These are phyloP conservation scores for Aphanomyces astaci DNA, from an alignment of 352 stramenopile species.

Conservation along the genomic window DNA sequence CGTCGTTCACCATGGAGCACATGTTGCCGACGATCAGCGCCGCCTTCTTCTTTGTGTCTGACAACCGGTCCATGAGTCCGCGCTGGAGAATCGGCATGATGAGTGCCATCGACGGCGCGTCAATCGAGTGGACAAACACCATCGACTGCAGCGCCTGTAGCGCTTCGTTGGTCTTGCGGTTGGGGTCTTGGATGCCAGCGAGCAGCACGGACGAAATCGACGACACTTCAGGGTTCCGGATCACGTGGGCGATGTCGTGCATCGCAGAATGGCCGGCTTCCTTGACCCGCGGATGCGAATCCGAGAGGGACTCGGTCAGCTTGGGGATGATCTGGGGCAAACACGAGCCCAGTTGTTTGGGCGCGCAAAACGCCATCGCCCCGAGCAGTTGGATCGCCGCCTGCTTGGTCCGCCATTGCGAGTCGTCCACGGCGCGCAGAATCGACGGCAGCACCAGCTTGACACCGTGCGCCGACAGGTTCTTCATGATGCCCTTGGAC, in stretches of 20 bases:
- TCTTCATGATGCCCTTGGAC: constrained; percentile 96
- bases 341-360: constrained; percentile 96
- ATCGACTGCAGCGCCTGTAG: constrained; percentile 97
- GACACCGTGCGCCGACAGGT: constrained; percentile 97
- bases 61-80: constrained; percentile 94
- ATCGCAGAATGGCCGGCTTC: constrained; percentile 93
- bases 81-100: constrained; percentile 98
- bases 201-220: constrained; percentile 91
- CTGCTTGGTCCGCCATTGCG: constrained; percentile 97
- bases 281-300: constrained; percentile 98
- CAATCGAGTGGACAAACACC: constrained; percentile 99
- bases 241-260: constrained; percentile 96
- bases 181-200: constrained; percentile 93
- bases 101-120: constrained; percentile 98
- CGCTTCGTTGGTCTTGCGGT: constrained; percentile 85
- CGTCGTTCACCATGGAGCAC: constrained; percentile 97
- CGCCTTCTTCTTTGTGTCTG: constrained; percentile 97
- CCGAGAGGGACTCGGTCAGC: constrained; percentile 93
- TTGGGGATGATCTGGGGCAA: constrained; percentile 98
- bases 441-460: constrained; percentile 98
- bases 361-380: constrained; percentile 96
- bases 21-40: constrained; percentile 99
- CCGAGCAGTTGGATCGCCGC: constrained; percentile 97
- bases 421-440: constrained; percentile 90
- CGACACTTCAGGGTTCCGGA: constrained; percentile 98